phyloP scores from a whole-genome alignment of 139 green algal genomes.

The Deuterostichococcus epilithicus region DNA sequence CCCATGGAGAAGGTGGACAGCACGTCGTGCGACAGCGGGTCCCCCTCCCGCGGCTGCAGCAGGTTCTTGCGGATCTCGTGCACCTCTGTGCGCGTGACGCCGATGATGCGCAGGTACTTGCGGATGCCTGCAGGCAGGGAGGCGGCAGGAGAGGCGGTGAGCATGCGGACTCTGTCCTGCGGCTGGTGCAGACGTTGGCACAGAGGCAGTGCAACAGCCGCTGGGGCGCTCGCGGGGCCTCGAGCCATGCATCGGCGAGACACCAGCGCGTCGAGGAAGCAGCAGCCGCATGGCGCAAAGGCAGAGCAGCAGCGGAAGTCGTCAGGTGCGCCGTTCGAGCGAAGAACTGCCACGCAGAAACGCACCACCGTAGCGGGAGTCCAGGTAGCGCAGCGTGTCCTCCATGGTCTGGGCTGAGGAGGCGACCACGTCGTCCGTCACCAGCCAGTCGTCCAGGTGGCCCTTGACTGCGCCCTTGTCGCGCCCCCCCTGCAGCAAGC shows the following conservation, averaged over 20 bases:
- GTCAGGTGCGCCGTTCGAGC: too few species aligned
- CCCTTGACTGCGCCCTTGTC: not conserved
- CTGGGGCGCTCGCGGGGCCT: too few species aligned
- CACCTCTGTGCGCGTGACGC: not conserved
- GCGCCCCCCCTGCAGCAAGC: not conserved
- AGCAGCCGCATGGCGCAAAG: too few species aligned
- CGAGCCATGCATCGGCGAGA: too few species aligned
- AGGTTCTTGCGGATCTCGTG: conserved; percentile 1
- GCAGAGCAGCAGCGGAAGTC: too few species aligned
- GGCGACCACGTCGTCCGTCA: conserved; percentile 39
- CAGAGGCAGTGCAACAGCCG: too few species aligned
- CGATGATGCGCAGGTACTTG: not conserved
- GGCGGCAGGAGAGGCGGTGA: too few species aligned
- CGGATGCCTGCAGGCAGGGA: not conserved
- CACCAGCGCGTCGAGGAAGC: too few species aligned
- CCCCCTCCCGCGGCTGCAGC: not conserved
- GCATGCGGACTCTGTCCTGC: too few species aligned
- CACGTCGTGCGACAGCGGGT: not conserved
- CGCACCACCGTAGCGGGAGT: conserved; percentile 19
- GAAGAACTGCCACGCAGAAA: not conserved
- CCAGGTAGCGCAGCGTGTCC: conserved; percentile 30
- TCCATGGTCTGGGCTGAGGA: conserved; percentile 38
- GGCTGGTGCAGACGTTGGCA: too few species aligned
- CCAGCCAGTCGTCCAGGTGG: conserved; percentile 14
- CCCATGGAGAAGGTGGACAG: not conserved